Evolutionary conservation across 176 grass and related monocot genomes (phyloP).

Genomic region (Aegilops speltoides): DNA sequence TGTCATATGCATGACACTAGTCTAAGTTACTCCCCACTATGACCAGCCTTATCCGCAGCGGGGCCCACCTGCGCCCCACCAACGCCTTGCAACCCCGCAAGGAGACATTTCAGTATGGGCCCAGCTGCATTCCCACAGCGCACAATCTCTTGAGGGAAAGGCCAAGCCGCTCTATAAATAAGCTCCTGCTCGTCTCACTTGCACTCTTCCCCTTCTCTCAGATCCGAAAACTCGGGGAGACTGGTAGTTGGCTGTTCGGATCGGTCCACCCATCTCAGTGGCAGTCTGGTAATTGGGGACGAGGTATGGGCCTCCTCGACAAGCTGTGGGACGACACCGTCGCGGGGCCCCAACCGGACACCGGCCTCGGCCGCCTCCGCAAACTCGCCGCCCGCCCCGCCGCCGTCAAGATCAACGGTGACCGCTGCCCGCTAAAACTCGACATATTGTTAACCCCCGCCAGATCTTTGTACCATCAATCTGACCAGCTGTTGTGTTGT

Average conservation of each 20-base stretch:
- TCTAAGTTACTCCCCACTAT: too few relatives aligned
- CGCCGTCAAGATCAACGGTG: slow-evolving; percentile 63
- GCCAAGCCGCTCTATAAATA: slow-evolving; percentile 46
- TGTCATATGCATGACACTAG: too few relatives aligned
- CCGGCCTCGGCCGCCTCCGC: slow-evolving; percentile 84
- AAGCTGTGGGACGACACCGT: slow-evolving; percentile 96
- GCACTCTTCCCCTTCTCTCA: slow-evolving; percentile 5
- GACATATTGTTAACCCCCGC: background rate
- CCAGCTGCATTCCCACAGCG: background rate
- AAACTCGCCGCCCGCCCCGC: slow-evolving; percentile 54
- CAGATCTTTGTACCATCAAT: slow-evolving; percentile 12
- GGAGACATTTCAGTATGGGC: background rate
- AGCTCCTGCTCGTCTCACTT: background rate
- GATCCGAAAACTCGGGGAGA: slow-evolving; percentile 24
- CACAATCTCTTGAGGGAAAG: background rate
- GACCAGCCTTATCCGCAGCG: slow-evolving; percentile 25
- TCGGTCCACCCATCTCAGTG: background rate
- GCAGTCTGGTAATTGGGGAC: slow-evolving; percentile 8
- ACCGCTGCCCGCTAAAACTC: background rate
- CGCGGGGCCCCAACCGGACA: slow-evolving; percentile 82
- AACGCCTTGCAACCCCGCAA: background rate
- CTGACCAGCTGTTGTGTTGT: slow-evolving; percentile 7
- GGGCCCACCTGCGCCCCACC: background rate
- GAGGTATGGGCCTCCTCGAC: slow-evolving; percentile 78
- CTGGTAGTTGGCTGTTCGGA: background rate